Percentiles rank a stretch among this genome's conserved stretches.
These are phyloP conservation scores for Rhodotorula taiwanensis DNA, from an alignment of 768 basidiomycete species.

Conservation along the genomic window DNA sequence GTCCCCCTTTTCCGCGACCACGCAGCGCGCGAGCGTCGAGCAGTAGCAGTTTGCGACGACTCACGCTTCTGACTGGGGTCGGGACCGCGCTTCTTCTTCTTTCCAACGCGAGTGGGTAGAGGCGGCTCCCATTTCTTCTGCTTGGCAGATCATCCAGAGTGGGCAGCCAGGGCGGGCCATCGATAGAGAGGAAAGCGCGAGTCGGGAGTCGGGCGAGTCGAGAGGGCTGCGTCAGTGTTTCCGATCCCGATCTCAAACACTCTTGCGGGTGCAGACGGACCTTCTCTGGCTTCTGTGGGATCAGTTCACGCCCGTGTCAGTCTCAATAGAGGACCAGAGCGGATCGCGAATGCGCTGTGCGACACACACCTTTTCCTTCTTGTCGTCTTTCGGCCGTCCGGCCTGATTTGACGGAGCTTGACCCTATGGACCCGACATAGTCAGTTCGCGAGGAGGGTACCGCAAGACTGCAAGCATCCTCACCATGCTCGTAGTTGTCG, in stretches of 20 bases:
- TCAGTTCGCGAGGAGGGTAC: too few relatives aligned
- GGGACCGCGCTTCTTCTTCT: constrained; percentile 90
- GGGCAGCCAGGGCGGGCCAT: background rate
- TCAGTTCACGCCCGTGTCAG: background rate
- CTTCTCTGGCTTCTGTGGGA: constrained; percentile 34
- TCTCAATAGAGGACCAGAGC: too few relatives aligned
- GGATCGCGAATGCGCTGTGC: too few relatives aligned
- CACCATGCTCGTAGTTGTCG: background rate
- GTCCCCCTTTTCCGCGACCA: too few relatives aligned
- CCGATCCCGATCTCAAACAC: too few relatives aligned
- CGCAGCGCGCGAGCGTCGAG: too few relatives aligned
- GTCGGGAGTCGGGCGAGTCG: background rate
- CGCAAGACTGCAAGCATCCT: too few relatives aligned
- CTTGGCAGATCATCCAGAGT: background rate
- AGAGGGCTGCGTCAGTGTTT: constrained; percentile 29
- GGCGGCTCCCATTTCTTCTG: constrained; percentile 99
- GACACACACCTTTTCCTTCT: constrained; percentile 35
- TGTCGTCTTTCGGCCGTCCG: constrained; percentile 5
- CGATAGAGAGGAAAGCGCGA: background rate
- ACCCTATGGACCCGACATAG: too few relatives aligned
- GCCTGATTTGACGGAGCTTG: constrained; percentile 8
- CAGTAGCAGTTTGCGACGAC: constrained; percentile 1
- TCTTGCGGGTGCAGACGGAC: background rate
- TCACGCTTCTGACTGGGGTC: constrained; percentile 66
- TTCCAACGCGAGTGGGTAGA: constrained; percentile 89